These are phyloP conservation scores for Carex littledalei DNA, from an alignment of 176 grass and related monocot genomes.

Conservation along the genomic window DNA sequence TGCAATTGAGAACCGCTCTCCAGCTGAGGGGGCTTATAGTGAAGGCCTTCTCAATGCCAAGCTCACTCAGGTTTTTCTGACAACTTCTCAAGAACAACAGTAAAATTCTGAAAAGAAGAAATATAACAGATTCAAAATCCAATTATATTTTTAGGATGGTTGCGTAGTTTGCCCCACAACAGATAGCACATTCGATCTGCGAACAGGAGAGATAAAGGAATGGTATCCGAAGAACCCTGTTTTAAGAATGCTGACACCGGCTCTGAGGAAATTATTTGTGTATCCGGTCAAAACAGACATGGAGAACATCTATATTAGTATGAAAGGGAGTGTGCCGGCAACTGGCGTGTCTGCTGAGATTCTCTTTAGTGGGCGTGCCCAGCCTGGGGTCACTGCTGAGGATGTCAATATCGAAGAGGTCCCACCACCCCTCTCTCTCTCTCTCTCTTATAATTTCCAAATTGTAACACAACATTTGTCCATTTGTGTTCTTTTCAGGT, in stretches of 20 bases:
- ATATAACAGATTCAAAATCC: neutral
- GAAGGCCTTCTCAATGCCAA: slow-evolving; percentile 98
- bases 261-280: slow-evolving; percentile 66
- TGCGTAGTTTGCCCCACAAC: slow-evolving; percentile 93
- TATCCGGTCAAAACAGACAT: slow-evolving; percentile 66
- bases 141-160: slow-evolving; percentile 54
- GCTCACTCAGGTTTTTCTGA: slow-evolving; percentile 72
- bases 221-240: slow-evolving; percentile 98
- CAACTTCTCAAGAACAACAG: neutral
- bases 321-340: slow-evolving; percentile 26
- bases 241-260: slow-evolving; percentile 77
- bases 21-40: slow-evolving; percentile 86
- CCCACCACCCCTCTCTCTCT: neutral
- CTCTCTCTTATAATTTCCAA: neutral
- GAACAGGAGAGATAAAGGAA: slow-evolving; percentile 77
- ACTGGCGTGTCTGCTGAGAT: slow-evolving; percentile 72
- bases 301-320: slow-evolving; percentile 84
- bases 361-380: slow-evolving; percentile 81
- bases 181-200: slow-evolving; percentile 94
- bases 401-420: slow-evolving; percentile 99
- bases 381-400: slow-evolving; percentile 71
- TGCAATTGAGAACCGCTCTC: slow-evolving; percentile 88
- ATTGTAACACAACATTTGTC: neutral
- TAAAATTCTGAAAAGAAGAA: neutral
- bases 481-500: too few relatives aligned